A percentile compares a stretch with the other conserved stretches of the same genome.
Evolutionary conservation across 192 early-diverging fungal species (phyloP).

Genomic region (Dissophora ornata): DNA sequence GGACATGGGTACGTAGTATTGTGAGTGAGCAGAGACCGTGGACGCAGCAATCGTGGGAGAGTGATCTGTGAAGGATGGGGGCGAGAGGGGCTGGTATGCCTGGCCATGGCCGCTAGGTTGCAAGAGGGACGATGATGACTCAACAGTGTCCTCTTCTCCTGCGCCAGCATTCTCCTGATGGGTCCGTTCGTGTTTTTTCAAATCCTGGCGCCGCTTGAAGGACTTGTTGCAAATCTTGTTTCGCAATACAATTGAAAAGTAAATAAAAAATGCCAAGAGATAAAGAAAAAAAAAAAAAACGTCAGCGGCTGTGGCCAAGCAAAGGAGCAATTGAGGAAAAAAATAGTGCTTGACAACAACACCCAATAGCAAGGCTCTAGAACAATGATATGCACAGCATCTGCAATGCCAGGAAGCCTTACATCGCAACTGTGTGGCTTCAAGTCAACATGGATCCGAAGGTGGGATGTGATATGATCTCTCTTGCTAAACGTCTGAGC

Average conservation of each 20-base stretch:
- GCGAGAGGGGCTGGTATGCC: slow-evolving; percentile 35
- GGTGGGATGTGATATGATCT: slow-evolving; percentile 96
- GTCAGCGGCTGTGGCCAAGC: slow-evolving; percentile 10
- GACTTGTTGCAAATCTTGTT: slow-evolving; percentile 79
- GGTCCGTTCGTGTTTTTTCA: slow-evolving; percentile 93
- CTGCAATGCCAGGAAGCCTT: too few relatives aligned
- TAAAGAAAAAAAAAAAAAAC: slow-evolving; percentile 16
- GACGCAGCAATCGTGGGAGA: slow-evolving; percentile 48
- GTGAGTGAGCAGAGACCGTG: slow-evolving; percentile 38
- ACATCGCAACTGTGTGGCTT: slow-evolving; percentile 91
- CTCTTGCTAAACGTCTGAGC: slow-evolving; percentile 82
- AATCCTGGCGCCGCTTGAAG: slow-evolving; percentile 95
- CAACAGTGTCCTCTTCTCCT: neutral
- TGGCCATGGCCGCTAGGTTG: slow-evolving; percentile 24
- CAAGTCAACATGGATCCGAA: slow-evolving; percentile 91
- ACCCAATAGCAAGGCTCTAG: neutral
- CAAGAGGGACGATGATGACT: neutral
- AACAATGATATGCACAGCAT: too few relatives aligned
- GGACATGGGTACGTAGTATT: slow-evolving; percentile 39
- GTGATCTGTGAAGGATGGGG: slow-evolving; percentile 40
- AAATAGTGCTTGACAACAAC: neutral
- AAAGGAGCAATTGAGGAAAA: neutral
- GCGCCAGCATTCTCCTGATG: slow-evolving; percentile 59
- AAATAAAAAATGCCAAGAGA: slow-evolving; percentile 21
- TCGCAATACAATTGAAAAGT: neutral